phyloP scores from a whole-genome alignment of 768 basidiomycete genomes.

The Lactifluus echinatus region DNA sequence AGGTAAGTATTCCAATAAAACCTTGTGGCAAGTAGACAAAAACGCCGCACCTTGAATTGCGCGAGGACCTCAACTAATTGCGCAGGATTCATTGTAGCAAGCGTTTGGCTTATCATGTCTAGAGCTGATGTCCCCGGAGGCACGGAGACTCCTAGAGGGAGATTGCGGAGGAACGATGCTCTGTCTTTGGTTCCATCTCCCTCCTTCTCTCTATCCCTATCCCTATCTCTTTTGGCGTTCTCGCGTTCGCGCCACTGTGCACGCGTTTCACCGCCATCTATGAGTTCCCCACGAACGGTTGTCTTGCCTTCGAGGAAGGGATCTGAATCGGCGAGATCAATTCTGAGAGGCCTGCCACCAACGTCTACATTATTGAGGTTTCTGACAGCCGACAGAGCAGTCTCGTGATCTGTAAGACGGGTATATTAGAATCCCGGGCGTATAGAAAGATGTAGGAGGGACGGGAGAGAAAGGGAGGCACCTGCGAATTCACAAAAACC shows the following conservation, averaged over 20 bases:
- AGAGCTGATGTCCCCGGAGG: conserved; percentile 62
- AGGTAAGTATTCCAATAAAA: background rate
- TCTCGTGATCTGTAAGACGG: conserved; percentile 75
- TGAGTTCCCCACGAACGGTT: conserved; percentile 72
- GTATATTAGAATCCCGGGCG: background rate
- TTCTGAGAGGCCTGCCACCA: conserved; percentile 85
- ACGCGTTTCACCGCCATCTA: conserved; percentile 58
- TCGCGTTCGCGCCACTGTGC: conserved; percentile 48
- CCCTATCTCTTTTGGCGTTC: conserved; percentile 7
- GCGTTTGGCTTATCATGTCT: conserved; percentile 77
- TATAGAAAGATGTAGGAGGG: background rate
- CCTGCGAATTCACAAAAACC: conserved; percentile 91
- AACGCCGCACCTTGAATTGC: conserved; percentile 88
- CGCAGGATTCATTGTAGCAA: conserved; percentile 74
- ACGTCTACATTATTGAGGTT: conserved; percentile 92
- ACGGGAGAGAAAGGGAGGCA: conserved; percentile 27
- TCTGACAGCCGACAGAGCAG: conserved; percentile 88
- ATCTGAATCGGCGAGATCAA: conserved; percentile 91
- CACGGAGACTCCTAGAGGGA: conserved; percentile 73
- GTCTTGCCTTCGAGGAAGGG: conserved; percentile 89
- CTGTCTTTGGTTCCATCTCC: conserved; percentile 30
- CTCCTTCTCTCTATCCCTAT: conserved; percentile 2
- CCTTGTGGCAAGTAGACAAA: background rate
- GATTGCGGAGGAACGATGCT: conserved; percentile 44
- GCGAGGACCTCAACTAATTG: conserved; percentile 90